Evolutionary conservation across 2,329 filamentous ascomycete genomes (phyloP).

Genomic region (Arachnomyces sp.): DNA sequence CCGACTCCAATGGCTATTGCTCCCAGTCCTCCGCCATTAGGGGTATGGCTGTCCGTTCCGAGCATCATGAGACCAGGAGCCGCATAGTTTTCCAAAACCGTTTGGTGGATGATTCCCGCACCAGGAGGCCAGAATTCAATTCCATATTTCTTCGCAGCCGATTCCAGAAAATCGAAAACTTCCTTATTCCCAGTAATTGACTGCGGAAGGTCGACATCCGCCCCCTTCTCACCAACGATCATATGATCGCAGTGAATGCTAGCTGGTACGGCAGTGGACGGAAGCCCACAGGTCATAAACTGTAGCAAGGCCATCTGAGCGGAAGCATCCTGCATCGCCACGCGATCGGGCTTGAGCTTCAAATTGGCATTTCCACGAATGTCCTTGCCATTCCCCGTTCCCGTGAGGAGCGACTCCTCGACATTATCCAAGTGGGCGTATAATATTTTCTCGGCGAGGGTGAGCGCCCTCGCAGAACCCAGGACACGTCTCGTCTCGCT

Average conservation of each 20-base stretch:
- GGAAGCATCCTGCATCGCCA: constrained; percentile 98
- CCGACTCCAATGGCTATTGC: constrained; percentile 95
- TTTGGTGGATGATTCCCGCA: constrained; percentile 94
- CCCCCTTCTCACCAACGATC: constrained; percentile 91
- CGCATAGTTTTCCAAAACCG: constrained; percentile 93
- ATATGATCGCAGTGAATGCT: constrained; percentile 99
- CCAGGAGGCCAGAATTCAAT: constrained; percentile 95
- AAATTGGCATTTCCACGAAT: constrained; percentile 85
- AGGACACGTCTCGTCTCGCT: constrained; percentile 67
- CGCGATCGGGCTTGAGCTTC: constrained; percentile 93
- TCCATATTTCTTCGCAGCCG: constrained; percentile 79
- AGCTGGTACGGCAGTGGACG: constrained; percentile 82
- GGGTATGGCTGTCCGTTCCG: constrained; percentile 93
- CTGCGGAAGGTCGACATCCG: constrained; percentile 71
- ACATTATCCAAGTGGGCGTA: constrained; percentile 89
- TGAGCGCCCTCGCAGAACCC: constrained; percentile 56
- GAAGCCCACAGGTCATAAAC: constrained; percentile 95
- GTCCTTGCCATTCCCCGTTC: constrained; percentile 73
- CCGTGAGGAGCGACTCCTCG: constrained; percentile 75
- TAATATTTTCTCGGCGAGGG: constrained; percentile 94
- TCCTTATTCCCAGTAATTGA: constrained; percentile 91
- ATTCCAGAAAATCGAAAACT: constrained; percentile 95
- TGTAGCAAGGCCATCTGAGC: constrained; percentile 97
- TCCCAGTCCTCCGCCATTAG: constrained; percentile 89
- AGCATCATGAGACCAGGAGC: constrained; percentile 98